Base-by-base conservation (phyloP, 257 asterid species). In the Solanum chiquidenum region DNA sequence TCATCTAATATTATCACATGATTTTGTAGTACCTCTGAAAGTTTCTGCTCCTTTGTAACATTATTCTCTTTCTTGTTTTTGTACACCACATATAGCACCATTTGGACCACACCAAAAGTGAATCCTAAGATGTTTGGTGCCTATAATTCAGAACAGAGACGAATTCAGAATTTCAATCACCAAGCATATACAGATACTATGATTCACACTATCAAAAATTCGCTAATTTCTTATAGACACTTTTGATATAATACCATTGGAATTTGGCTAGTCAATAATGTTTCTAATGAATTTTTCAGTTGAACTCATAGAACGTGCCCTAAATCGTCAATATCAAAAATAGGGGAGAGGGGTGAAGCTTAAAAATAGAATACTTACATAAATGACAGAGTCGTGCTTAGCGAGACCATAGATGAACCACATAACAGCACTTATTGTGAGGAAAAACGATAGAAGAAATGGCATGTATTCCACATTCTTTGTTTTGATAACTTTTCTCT, bases 401-500 rank as follows among this genome's bases (percentile, higher is more conserved):
- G 89, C 52, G 1, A 95, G 46, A 33, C 98, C 98, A 8, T 94
- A 95, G 84, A 92, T 90, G 83, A 93, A 95, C 95, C 98, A 95
- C 90, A 92, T 90, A 80, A 95, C 94, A 0, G 97, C 95, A 88
- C 93, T 95, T 27, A 95, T 55, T 16, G 97, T 93, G 88, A 95
- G 97, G 84, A 92, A 95, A 25, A 93, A 21, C 6, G 98, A 94
- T 18, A 93, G 93, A 44, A 94, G 92, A 58, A 94, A 88, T 29
- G 98, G 98, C 98, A 95, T 95, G 89, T 89, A 92, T 86, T 94
- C 98, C 0, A 93, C 98, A 49, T 97, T 94, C 91, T 94, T 92
- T 5, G 95, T 95, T 74, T 88, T 60, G 52, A 95, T 92, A 21
- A 94, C 96, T 90, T 86, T 88, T 86, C 92, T 88, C 98, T 94